A percentile compares a stretch with the other conserved stretches of the same genome.
These are phyloP conservation scores for Vinca major DNA, from an alignment of 305 asterid species.

Conservation along the genomic window DNA sequence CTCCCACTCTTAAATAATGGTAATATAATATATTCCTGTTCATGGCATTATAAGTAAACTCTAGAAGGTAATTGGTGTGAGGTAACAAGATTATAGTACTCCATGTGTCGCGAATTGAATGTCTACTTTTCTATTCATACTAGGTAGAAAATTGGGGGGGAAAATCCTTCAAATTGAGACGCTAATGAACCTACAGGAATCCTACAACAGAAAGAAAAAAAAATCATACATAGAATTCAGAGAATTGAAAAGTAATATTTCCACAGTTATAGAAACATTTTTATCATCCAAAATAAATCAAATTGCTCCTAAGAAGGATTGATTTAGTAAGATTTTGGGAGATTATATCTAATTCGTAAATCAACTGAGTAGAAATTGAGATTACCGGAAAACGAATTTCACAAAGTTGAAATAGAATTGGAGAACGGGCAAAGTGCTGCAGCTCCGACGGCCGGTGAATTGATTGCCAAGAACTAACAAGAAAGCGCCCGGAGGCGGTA, in stretches of 20 bases:
- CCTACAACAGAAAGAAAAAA: too few relatives aligned
- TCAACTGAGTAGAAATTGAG: neutral
- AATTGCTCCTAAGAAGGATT: neutral
- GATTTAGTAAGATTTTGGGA: neutral
- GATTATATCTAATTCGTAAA: neutral
- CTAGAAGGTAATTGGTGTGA: too few relatives aligned
- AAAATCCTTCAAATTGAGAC: neutral
- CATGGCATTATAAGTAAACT: neutral
- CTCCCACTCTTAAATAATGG: neutral
- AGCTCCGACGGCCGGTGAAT: neutral
- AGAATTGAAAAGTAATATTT: neutral
- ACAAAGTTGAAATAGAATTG: neutral
- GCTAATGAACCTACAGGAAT: neutral
- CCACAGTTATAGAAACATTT: neutral
- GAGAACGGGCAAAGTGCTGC: neutral
- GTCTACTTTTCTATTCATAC: too few relatives aligned
- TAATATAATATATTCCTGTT: neutral
- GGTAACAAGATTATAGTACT: too few relatives aligned
- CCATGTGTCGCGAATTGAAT: too few relatives aligned
- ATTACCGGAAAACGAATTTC: neutral
- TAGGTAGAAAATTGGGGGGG: too few relatives aligned
- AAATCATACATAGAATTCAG: too few relatives aligned
- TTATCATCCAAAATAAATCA: neutral
- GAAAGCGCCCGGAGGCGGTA: too few relatives aligned
- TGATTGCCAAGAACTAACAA: neutral